Base-by-base conservation (phyloP, 2,329 filamentous ascomycete species). In the Paraphaeosphaeria sporulosa region DNA sequence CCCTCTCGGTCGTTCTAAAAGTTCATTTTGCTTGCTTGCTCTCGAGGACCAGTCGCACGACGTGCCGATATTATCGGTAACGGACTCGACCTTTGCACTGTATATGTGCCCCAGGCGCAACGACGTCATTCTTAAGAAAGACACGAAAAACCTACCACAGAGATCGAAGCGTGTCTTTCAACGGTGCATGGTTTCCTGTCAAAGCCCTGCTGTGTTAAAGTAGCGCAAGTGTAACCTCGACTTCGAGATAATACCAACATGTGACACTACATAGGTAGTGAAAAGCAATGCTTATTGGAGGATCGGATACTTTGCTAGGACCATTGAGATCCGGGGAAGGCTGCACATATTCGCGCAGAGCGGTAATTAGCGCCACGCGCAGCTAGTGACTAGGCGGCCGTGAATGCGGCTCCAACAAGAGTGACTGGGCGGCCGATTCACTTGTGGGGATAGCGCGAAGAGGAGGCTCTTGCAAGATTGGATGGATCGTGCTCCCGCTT, bases 41-140 rank as follows among this genome's bases (percentile, higher is more conserved):
- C 27, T 30, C 27, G 30, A 32, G 30, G 30, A 3, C 52, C 51
- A 55, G 46, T 47, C 58, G 52, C 52, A 6, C 10, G 21, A 34
- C 19, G 12, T 51, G 2, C 58, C 52, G 58, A 56, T 25, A n/a
- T 38, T 17, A 19, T 52, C 58, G 52, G 58, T 23, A 51, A 25
- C 17, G 40, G 32, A 23, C 46, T 52, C 58, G 58, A 52, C 19
- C 9, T 47, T 13, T 40, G 2, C 12, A 15, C 21, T 21, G 19
- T 46, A 21, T 21, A 21, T 21, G 7, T 40, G 38, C 15, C 17
- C 15, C 38, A 17, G 19, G 17, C 15, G 38, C 38, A 40, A 40
- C 38, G 38, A 40, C 38, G 38, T 40, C 38, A 40, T 40, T 1
- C 38, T n/a, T 40, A 3, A 40, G 17, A n/a, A 40, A 5, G 13